Percentiles rank a stretch among this genome's conserved stretches.
Conservation (phyloP, 495 filamentous ascomycete species). For the Chaetomidium leptoderma region DNA sequence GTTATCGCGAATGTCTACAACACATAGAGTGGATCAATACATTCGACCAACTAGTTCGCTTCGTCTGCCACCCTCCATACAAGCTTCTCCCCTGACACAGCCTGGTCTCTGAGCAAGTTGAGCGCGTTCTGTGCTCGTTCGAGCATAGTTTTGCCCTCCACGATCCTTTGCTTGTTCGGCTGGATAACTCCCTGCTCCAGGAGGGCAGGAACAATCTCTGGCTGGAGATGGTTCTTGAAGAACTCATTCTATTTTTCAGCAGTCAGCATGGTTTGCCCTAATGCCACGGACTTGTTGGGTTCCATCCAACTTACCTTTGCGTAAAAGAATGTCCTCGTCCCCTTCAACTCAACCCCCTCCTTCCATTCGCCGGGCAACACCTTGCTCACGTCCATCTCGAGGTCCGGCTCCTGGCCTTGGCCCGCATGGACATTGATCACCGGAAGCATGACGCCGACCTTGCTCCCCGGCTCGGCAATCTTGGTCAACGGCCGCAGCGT, state of each 20-base stretch:
- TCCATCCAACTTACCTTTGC: slow-evolving; percentile 32
- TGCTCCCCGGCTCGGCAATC: slow-evolving; percentile 42
- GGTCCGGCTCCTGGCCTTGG: slow-evolving; percentile 38
- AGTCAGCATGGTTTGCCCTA: neutral
- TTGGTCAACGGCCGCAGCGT: slow-evolving; percentile 40
- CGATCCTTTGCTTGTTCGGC: slow-evolving; percentile 45
- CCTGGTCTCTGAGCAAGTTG: slow-evolving; percentile 37
- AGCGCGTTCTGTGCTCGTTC: slow-evolving; percentile 48
- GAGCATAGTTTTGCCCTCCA: slow-evolving; percentile 46
- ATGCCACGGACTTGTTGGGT: neutral
- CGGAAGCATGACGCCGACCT: slow-evolving; percentile 50
- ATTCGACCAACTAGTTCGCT: neutral
- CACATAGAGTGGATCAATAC: too few species aligned
- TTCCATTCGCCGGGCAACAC: slow-evolving; percentile 37
- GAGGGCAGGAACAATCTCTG: slow-evolving; percentile 47
- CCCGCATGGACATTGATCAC: slow-evolving; percentile 45
- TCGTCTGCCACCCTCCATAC: slow-evolving; percentile 43
- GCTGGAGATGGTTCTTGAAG: slow-evolving; percentile 44
- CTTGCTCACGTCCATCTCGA: slow-evolving; percentile 40
- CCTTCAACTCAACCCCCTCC: slow-evolving; percentile 45
- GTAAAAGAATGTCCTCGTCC: slow-evolving; percentile 49
- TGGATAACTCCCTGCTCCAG: slow-evolving; percentile 41
- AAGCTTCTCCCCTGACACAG: slow-evolving; percentile 47
- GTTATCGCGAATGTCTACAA: too few species aligned
- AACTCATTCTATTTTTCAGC: slow-evolving; percentile 51